Base-by-base conservation (phyloP, 2,329 filamentous ascomycete genomes). In the Apiospora saccharicola region DNA sequence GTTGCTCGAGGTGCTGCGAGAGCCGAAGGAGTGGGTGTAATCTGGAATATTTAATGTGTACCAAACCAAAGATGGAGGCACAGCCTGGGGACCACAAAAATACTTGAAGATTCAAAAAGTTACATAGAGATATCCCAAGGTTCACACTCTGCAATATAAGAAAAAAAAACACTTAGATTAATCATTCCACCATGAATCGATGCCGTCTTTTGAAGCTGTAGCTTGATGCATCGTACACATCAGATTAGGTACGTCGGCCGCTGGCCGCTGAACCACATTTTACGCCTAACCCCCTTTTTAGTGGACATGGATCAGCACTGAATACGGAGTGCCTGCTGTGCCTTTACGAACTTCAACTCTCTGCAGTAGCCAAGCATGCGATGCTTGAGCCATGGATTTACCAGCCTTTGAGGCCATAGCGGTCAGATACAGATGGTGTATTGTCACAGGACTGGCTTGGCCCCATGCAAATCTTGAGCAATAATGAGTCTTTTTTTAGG, bases 1-100 rank as follows among this genome's bases (percentile, higher is more conserved):
- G 75, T 83, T 98, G 74, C 86, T 98, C 68, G 91, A 96, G 73
- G 93, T 92, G 68, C 82, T 93, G 75, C 87, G 85, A 79, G 86
- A 89, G 44, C 91, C 91, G 26, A 90, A 87, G 78, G 90, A 92
- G 74, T 93, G 91, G 91, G 88, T 92, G 75, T 92, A 81, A 82
- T 53, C 76, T 44, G 12, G 8, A 69, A 43, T 70, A 43, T 51
- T 51, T 51, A 24, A 24, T 70, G 47, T 70, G 68, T 53, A 22
- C 19, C 46, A 44, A 41, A 69, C 19, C 26, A 47, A 30, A 70
- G 16, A 57, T 57, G 67, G 64, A 68, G 16, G 44, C n/a, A 43
- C 3, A 26, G 37, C 37, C 41, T 22, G 30, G 53, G 53, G 13
- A n/a, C 13, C n/a, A 51, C 22, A 41, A 64, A 64, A 64, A 61